Evolutionary conservation across 352 stramenopile species (phyloP).

Genomic region (Pythium volutum): DNA sequence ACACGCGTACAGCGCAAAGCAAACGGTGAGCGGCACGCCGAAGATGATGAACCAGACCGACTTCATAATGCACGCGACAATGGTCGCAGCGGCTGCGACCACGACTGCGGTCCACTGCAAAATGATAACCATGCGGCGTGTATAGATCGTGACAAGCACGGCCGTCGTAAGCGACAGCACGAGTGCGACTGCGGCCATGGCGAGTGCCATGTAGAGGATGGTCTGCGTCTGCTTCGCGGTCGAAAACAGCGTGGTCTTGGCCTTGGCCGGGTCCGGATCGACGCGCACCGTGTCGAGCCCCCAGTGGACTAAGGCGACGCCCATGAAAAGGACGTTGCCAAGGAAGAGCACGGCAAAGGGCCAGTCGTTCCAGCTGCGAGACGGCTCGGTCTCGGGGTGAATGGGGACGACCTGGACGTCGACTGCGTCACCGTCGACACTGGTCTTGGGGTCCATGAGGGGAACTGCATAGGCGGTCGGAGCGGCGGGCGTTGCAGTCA

Average conservation of each 20-base stretch:
- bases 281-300: background rate
- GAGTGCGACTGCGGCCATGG: constrained; percentile 40
- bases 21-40: background rate
- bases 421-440: too few species aligned
- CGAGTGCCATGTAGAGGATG: constrained; percentile 7
- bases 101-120: constrained; percentile 45
- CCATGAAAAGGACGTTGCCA: background rate
- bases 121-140: constrained; percentile 61
- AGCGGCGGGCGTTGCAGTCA: too few species aligned
- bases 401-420: background rate
- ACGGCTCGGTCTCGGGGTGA: background rate
- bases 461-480: too few species aligned
- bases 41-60: background rate
- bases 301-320: background rate
- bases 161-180: constrained; percentile 49
- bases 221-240: constrained; percentile 43
- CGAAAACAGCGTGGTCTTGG: constrained; percentile 25
- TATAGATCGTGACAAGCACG: constrained; percentile 69
- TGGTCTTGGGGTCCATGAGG: too few species aligned
- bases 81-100: constrained; percentile 26
- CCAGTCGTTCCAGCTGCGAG: background rate
- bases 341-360: background rate
- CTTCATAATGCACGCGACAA: background rate
- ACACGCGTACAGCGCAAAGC: constrained; percentile 21
- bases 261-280: background rate